phyloP scores from a whole-genome alignment of 2,329 filamentous ascomycete genomes.

The Sclerotinia spermophila region DNA sequence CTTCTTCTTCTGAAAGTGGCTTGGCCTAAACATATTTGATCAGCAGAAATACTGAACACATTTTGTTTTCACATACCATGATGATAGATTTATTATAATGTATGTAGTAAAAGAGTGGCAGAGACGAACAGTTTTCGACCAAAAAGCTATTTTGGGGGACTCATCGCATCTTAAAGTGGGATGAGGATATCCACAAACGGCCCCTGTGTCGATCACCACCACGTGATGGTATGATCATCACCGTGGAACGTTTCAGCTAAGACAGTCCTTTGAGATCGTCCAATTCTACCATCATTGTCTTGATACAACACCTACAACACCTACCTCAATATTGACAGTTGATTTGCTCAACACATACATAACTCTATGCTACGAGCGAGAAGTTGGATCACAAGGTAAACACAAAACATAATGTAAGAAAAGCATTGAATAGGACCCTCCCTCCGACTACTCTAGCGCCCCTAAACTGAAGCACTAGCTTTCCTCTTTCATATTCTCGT shows the following conservation, averaged over 20 bases:
- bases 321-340: background rate
- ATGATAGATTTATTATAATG: background rate
- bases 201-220: background rate
- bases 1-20: slow-evolving; percentile 16
- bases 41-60: background rate
- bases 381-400: background rate
- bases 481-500: background rate
- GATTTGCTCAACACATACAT: background rate
- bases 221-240: background rate
- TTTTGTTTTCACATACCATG: background rate
- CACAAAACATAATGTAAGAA: background rate
- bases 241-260: background rate
- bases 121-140: background rate
- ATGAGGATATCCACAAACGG: background rate
- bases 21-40: slow-evolving; percentile 7
- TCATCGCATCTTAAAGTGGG: background rate
- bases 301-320: too few relatives aligned
- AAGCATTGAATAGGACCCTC: background rate
- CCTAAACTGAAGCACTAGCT: fast-evolving
- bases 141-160: background rate
- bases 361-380: background rate
- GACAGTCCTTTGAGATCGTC: background rate
- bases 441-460: background rate
- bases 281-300: background rate
- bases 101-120: background rate